A percentile compares a stretch with the other conserved stretches of the same genome.
These are phyloP conservation scores for Ramaria sp. DNA, from an alignment of 768 basidiomycete genomes.

Conservation along the genomic window DNA sequence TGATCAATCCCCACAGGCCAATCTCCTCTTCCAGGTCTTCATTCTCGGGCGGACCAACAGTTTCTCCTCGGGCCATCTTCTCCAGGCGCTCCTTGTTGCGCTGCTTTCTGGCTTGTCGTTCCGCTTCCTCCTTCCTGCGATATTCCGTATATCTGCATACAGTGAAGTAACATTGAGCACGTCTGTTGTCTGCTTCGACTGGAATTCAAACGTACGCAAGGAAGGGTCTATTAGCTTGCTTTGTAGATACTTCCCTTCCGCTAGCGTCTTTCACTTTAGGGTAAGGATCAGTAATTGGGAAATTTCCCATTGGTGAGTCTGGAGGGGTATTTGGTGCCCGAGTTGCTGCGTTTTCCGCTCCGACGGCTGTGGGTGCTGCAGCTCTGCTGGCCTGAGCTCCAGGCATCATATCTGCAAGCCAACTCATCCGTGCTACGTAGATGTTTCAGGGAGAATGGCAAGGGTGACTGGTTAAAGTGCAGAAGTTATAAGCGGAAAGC, in stretches of 20 bases:
- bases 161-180: not conserved
- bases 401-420: not conserved
- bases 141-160: constrained; percentile 4
- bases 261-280: constrained; percentile 17
- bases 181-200: not conserved
- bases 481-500: no score
- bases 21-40: constrained; percentile 64
- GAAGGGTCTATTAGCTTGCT: constrained; percentile 5
- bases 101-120: constrained; percentile 55
- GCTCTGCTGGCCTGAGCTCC: not conserved
- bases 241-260: constrained; percentile 23
- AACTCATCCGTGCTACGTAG: not conserved
- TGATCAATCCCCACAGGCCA: constrained; percentile 52
- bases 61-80: constrained; percentile 64
- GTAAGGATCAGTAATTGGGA: not conserved
- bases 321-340: no score
- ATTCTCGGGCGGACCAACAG: constrained; percentile 40
- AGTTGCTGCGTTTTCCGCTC: no score
- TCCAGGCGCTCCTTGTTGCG: constrained; percentile 63
- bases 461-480: not conserved
- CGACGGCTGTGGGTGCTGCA: not conserved
- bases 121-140: constrained; percentile 36
- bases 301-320: not conserved
- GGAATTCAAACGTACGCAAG: not conserved
- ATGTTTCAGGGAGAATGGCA: not conserved